Conservation (phyloP, 1,139 yeast species). For the Protomyces lactucae-debilis region DNA sequence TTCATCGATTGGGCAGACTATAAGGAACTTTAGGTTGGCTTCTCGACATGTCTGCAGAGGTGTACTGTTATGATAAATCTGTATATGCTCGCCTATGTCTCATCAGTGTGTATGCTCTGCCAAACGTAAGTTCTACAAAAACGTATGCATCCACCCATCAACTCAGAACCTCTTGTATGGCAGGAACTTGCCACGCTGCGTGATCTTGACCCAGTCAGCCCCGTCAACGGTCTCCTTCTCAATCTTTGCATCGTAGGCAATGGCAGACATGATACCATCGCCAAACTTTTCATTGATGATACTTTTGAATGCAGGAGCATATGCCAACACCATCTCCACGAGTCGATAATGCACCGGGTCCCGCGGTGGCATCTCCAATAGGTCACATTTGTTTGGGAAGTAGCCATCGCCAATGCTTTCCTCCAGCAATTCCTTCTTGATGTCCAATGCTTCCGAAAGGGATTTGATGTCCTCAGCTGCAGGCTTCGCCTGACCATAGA, state of each 20-base stretch:
- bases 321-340: conserved; percentile 32
- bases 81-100: no score
- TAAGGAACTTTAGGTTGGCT: background rate
- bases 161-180: conserved; percentile 22
- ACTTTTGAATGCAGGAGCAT: conserved; percentile 33
- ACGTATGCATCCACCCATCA: no score
- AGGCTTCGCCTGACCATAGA: conserved; percentile 32
- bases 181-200: conserved; percentile 33
- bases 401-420: conserved; percentile 25
- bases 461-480: conserved; percentile 31
- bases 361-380: conserved; percentile 24
- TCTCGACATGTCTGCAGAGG: no score
- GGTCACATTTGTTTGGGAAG: conserved; percentile 19
- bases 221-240: conserved; percentile 33
- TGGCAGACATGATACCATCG: conserved; percentile 34
- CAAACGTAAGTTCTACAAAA: no score
- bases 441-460: conserved; percentile 29
- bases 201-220: conserved; percentile 34
- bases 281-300: conserved; percentile 33
- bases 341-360: conserved; percentile 33
- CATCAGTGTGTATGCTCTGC: no score
- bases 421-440: conserved; percentile 29
- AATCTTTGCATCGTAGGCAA: conserved; percentile 33
- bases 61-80: no score
- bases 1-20: conserved; percentile 22